Base-by-base conservation (phyloP, 1,139 yeast species). In the Pichia sp. region DNA sequence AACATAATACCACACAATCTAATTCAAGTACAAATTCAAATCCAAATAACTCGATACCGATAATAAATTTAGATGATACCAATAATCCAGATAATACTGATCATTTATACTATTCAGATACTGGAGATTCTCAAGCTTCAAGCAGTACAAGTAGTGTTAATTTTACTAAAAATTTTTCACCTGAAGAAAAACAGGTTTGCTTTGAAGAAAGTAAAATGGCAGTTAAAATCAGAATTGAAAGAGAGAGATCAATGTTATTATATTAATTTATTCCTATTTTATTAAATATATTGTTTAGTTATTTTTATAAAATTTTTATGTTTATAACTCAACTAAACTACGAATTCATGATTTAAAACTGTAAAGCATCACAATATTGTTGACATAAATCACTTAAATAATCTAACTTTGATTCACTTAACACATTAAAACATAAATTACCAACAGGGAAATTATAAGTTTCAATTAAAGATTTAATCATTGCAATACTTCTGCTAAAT, bases 321-420 rank as follows among this genome's bases (percentile, higher is more conserved):
- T 22, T 22, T 22, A 22, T 22, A 22, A 22, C 25, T 22, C 4
- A 22, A 3, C 25, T 22, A 22, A 22, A 22, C 25, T 22, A 22
- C 25, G 25, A 22, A 22, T 22, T 22, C 25, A 22, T 22, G 25
- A 22, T 25, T 25, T 39, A 66, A 53, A 67, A 65, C 45, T 68
- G 71, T 48, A 68, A 53, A 1, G 71, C 70, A 53, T 68, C 71
- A 48, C 70, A 67, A 46, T 68, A 68, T 48, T 68, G 71, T 50
- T 68, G 71, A 46, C 70, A 67, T 45, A 68, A 54, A 56, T 68
- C 71, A 56, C 70, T 67, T 42, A 61, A 43, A 44, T 67, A 62
- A 49, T 68, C 70, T 45, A 68, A 52, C 45, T 66, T 67, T 3
- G 68, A 62, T 46, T 68, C 71, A 51, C 63, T 66, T 50, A 68